Evolutionary conservation across 75 land plant species (phyloP).

Genomic region (Pinus albicaulis): DNA sequence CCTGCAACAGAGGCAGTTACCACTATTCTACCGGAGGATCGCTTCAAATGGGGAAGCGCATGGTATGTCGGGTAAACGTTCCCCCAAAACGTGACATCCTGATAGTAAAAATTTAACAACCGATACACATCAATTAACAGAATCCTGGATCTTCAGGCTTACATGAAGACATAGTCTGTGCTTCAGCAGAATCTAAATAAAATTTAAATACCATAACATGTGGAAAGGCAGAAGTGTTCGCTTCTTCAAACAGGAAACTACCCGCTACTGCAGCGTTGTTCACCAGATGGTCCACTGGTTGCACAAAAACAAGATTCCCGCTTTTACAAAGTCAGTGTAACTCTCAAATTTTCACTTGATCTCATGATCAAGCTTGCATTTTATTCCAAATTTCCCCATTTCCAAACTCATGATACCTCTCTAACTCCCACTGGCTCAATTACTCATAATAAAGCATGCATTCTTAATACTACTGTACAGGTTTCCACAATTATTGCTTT

Average conservation of each 20-base stretch:
- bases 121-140: background rate
- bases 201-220: conserved; percentile 48
- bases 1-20: conserved; percentile 59
- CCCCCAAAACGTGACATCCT: conserved; percentile 89
- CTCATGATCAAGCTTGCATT: no score
- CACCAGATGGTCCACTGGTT: conserved; percentile 83
- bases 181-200: background rate
- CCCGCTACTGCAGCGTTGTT: conserved; percentile 65
- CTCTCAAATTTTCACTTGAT: background rate
- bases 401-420: no score
- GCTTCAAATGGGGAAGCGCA: conserved; percentile 61
- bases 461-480: background rate
- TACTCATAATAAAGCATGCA: background rate
- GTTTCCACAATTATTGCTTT: background rate
- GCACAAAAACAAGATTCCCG: background rate
- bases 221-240: conserved; percentile 15
- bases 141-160: background rate
- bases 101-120: background rate
- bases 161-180: background rate
- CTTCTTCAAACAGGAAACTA: conserved; percentile 48
- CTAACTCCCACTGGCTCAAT: no score
- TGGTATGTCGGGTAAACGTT: conserved; percentile 61
- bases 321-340: background rate
- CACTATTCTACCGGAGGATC: conserved; percentile 55
- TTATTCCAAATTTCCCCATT: no score